phyloP scores from a whole-genome alignment of 176 grass and related monocot genomes.

The Dendrocalamus sinicus region DNA sequence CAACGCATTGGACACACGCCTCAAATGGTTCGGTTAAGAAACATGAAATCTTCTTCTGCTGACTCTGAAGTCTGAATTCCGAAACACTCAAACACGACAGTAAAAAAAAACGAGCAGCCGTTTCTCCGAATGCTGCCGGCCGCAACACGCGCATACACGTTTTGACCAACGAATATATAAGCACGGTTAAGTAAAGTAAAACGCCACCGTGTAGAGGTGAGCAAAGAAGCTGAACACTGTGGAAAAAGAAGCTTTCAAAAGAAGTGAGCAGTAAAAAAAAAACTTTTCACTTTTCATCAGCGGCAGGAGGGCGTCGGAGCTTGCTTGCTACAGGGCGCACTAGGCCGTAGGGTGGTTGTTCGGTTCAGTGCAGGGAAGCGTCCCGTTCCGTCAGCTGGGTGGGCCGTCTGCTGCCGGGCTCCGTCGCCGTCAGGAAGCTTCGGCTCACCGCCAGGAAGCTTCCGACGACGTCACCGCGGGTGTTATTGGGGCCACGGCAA shows the following conservation, averaged over 20 bases:
- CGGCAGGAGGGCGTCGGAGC: neutral
- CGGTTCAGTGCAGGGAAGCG: neutral
- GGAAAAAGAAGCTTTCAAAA: neutral
- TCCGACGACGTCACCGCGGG: constrained; percentile 49
- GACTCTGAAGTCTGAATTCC: neutral
- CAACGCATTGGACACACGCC: neutral
- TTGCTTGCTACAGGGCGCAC: neutral
- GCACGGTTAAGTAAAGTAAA: neutral
- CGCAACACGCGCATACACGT: neutral
- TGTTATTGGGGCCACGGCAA: neutral
- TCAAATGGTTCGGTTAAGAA: neutral
- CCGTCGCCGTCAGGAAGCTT: constrained; percentile 31
- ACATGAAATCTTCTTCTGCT: neutral
- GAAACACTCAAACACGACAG: neutral
- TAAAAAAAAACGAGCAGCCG: neutral
- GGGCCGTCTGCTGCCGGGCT: neutral
- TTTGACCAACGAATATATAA: neutral
- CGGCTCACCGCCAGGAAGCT: constrained; percentile 9
- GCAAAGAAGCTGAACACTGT: neutral
- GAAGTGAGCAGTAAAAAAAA: neutral
- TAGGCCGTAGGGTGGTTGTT: neutral
- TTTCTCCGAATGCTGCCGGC: neutral
- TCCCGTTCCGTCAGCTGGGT: constrained; percentile 34
- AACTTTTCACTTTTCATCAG: constrained; percentile 34
- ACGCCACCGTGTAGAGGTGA: neutral